Evolutionary conservation across 129 eudicot genomes (phyloP), one percentile per base, ranked within the genome.

Genomic region (Tagetes erecta): DNA sequence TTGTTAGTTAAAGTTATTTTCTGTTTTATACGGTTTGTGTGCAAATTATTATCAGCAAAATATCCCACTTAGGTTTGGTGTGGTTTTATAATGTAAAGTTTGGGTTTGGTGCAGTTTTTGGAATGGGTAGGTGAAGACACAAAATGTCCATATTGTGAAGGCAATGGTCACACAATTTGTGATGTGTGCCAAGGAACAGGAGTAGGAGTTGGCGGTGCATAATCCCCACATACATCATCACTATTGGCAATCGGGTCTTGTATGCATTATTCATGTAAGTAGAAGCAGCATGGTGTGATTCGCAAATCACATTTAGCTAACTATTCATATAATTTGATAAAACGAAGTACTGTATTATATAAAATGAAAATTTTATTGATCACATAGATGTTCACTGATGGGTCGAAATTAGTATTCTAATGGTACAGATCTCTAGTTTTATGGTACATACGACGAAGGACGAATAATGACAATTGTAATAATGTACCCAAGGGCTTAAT

Each of bases 41-140:
- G 20, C 6, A 33, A 35, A 46, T 68, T 47, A 34, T 34, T 50
- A 35, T 20, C 27, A 27, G 47, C 39, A 64, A 38, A 37, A 5
- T 13, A 10, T 64, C 58, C 70, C 13, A 31, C 36, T 34, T 37
- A 46, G 64, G 64, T 62, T 13, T 38, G 64, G 77, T 73, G 3
- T 44, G 47, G 70, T 27, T 5, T 50, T 0, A 3, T 63, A 67
- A 41, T 40, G 41, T 12, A 67, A 36, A 13, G 2, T 71, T 75
- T 47, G 9, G 52, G 64, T 79, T 30, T 83, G 76, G 57, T 83
- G 89, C 97, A 92, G 97, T 92, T 92, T 80, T 45, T 89, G 91
- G 97, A 92, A 67, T 92, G 93, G 96, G 81, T 89, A 45, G 97
- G 87, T n/a, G 97, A 92, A 80, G 91, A 86, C 73, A 75, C 83